Evolutionary conservation across 2,329 filamentous ascomycete genomes (phyloP), one percentile per base, ranked within the genome.

Genomic region (Cordyceps javanica): DNA sequence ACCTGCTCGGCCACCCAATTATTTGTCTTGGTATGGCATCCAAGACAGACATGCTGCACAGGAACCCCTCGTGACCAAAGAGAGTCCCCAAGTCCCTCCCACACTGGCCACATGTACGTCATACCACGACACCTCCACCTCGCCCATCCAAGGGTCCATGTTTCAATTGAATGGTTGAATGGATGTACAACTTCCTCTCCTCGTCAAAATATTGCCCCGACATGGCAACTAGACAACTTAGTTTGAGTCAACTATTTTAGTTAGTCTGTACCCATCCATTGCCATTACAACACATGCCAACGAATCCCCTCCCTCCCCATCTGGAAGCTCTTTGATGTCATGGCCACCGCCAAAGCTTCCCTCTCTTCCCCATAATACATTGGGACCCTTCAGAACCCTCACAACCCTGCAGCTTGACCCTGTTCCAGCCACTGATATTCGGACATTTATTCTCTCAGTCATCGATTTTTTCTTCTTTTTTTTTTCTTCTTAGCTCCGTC

Each of bases 31-130:
- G 1, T 11, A 5, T 44, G 16, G 7, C 8, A n/a, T 5, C 25
- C 25, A 16, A 25, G 19, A 25, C 36, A 52, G 36, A 39, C 34
- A 21, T 51, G 34, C 34, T 28, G 34, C n/a, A n/a, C n/a, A n/a
- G n/a, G 16, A n/a, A 28, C 34, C 2, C 4, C 28, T 16, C 49
- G 34, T 39, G 49, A 51, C 49, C 34, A 36, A n/a, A n/a, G n/a
- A n/a, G n/a, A n/a, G n/a, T n/a, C n/a, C n/a, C n/a, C n/a, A n/a
- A n/a, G n/a, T n/a, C n/a, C n/a, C n/a, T n/a, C n/a, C n/a, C n/a
- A n/a, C n/a, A n/a, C n/a, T n/a, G n/a, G n/a, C n/a, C n/a, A 44
- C 45, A 8, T 13, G 21, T 52, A 52, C 50, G 50, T 52, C 50
- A 52, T 52, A 41, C 36, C 36, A 52, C 7, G 21, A 36, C 8